These are phyloP conservation scores for Umbellularia californica DNA, from an alignment of 164 flowering plant genomes.

Conservation along the genomic window DNA sequence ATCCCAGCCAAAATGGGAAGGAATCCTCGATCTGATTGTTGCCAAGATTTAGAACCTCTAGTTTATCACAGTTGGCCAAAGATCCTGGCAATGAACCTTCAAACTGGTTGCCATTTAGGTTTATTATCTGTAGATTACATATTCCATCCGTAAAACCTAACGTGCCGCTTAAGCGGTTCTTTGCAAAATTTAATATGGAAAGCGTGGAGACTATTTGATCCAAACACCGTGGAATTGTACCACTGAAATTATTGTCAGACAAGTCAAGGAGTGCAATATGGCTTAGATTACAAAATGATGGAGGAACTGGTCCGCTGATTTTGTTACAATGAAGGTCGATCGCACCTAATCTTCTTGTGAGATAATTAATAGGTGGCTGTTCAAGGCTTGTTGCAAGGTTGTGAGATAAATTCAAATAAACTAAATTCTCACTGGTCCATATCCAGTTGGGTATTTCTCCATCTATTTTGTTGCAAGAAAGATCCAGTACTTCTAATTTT, in stretches of 20 bases:
- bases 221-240: not conserved
- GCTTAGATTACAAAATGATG: not conserved
- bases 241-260: not conserved
- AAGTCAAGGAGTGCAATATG: not conserved
- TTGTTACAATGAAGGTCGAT: not conserved
- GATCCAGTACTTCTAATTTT: not conserved
- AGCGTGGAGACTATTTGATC: not conserved
- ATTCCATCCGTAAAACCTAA: not conserved
- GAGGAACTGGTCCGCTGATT: not conserved
- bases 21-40: not conserved
- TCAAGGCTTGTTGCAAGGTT: not conserved
- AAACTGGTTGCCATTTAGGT: not conserved
- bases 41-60: not conserved
- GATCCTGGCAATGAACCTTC: not conserved
- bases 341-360: not conserved
- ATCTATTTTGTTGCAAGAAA: not conserved
- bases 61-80: not conserved
- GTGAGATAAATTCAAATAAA: not conserved
- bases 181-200: not conserved
- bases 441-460: not conserved
- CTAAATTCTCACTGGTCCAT: not conserved
- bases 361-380: not conserved
- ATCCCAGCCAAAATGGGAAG: not conserved
- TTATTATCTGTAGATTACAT: not conserved
- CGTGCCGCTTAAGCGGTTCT: not conserved